A percentile compares a stretch with the other conserved stretches of the same genome.
Evolutionary conservation across 148 eudicot genomes (phyloP).

Genomic region (Cornus suecica): DNA sequence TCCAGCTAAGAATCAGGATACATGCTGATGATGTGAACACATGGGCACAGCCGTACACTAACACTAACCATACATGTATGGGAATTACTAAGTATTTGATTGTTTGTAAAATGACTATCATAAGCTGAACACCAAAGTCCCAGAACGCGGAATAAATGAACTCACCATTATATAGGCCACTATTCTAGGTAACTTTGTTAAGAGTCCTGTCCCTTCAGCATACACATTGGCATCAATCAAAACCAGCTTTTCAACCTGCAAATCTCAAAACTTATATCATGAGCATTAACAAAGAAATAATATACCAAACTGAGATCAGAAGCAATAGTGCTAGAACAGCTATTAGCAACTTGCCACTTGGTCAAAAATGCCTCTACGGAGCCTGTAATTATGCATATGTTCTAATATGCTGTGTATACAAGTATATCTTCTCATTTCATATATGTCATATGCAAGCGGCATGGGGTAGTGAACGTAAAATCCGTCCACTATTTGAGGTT

Average conservation of each 20-base stretch:
- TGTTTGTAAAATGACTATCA: background rate
- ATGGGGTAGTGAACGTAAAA: background rate
- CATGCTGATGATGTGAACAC: background rate
- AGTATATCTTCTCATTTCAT: background rate
- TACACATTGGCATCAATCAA: conserved; percentile 77
- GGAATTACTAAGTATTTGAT: background rate
- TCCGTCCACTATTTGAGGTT: background rate
- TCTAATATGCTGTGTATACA: background rate
- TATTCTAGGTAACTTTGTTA: conserved; percentile 50
- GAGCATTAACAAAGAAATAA: background rate
- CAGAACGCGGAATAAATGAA: background rate
- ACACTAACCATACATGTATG: background rate
- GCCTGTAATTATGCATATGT: background rate
- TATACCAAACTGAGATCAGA: background rate
- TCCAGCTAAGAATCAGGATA: background rate
- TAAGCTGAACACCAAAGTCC: background rate
- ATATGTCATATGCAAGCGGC: background rate
- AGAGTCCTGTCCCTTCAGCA: conserved; percentile 53
- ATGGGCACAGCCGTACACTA: background rate
- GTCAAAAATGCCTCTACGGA: background rate
- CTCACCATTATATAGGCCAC: conserved; percentile 74
- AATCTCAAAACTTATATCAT: background rate
- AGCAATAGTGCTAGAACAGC: background rate
- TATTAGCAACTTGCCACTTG: background rate
- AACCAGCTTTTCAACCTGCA: conserved; percentile 74